Percentiles rank a stretch among this genome's conserved stretches.
Evolutionary conservation across 2,329 filamentous ascomycete genomes (phyloP).

Genomic region (Diaporthe caulivora): DNA sequence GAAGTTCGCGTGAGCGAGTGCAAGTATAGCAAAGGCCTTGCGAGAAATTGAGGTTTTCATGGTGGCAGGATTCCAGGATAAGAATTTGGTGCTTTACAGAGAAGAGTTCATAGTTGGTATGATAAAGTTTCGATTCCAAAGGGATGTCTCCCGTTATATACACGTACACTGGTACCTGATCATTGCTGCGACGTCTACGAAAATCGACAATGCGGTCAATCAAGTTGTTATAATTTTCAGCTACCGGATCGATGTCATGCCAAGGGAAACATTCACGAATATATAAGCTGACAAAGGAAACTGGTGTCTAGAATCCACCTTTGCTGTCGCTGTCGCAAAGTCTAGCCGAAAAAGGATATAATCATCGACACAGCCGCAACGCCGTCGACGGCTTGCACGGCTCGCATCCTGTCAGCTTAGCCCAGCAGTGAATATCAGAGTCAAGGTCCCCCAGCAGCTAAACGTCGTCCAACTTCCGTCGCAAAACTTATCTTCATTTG

Average conservation of each 20-base stretch:
- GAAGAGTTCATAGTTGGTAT: not conserved
- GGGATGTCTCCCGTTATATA: not conserved
- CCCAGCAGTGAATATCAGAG: not conserved
- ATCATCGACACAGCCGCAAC: conserved; percentile 12
- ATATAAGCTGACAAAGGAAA: not conserved
- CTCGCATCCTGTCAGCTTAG: not conserved
- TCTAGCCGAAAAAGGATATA: not conserved
- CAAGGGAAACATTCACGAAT: not conserved
- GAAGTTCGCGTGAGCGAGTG: not conserved
- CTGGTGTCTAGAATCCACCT: not conserved
- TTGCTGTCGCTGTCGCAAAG: conserved; percentile 11
- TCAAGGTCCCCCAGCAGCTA: not conserved
- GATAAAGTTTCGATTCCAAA: not conserved
- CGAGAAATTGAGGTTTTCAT: not conserved
- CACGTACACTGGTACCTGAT: too few species aligned
- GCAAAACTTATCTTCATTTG: not conserved
- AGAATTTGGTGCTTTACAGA: not conserved
- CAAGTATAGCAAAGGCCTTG: not conserved
- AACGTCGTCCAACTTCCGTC: not conserved
- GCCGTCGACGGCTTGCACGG: not conserved
- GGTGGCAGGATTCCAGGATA: not conserved
- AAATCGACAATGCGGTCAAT: too few species aligned
- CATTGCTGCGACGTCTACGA: not conserved
- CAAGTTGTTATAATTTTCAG: not conserved
- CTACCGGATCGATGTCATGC: not conserved